phyloP scores from a whole-genome alignment of 495 filamentous ascomycete genomes.

The Penicillium robsamsonii region DNA sequence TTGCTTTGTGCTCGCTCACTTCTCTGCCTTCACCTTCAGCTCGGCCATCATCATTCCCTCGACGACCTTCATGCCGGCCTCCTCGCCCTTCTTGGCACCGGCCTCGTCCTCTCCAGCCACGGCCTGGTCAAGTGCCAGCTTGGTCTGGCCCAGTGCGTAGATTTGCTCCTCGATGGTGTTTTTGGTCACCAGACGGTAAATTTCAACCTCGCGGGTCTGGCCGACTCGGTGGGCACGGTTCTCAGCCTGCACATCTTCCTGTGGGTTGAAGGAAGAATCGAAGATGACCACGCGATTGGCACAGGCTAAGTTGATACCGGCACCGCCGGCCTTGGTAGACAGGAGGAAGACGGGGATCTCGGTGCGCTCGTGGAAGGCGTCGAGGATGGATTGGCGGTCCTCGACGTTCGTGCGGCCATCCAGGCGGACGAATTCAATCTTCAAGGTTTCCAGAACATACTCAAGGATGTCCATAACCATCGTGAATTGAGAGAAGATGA shows the following conservation, averaged over 20 bases:
- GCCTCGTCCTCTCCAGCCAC: constrained; percentile 63
- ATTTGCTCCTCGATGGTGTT: constrained; percentile 94
- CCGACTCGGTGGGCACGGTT: constrained; percentile 95
- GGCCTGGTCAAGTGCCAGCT: constrained; percentile 85
- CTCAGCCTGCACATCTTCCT: constrained; percentile 94
- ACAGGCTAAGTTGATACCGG: constrained; percentile 89
- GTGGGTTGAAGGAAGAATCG: constrained; percentile 92
- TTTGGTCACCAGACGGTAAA: constrained; percentile 74
- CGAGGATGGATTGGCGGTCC: constrained; percentile 76
- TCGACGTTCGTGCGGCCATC: constrained; percentile 83
- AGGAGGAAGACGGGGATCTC: constrained; percentile 88
- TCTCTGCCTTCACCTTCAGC: constrained; percentile 36
- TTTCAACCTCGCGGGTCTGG: constrained; percentile 84
- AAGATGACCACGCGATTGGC: constrained; percentile 99
- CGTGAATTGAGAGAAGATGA: constrained; percentile 92
- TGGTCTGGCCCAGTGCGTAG: constrained; percentile 81
- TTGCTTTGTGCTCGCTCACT: constrained; percentile 22
- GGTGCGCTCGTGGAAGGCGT: constrained; percentile 73
- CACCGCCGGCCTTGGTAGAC: constrained; percentile 88
- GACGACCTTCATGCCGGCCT: constrained; percentile 58
- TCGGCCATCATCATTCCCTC: constrained; percentile 58
- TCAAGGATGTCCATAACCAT: constrained; percentile 89
- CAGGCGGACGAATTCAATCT: constrained; percentile 73
- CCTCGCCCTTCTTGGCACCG: constrained; percentile 51
- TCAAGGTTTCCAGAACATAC: constrained; percentile 69